A percentile compares a stretch with the other conserved stretches of the same genome.
Evolutionary conservation across 2,329 filamentous ascomycete genomes (phyloP).

Genomic region (Corinectria fuckeliana): DNA sequence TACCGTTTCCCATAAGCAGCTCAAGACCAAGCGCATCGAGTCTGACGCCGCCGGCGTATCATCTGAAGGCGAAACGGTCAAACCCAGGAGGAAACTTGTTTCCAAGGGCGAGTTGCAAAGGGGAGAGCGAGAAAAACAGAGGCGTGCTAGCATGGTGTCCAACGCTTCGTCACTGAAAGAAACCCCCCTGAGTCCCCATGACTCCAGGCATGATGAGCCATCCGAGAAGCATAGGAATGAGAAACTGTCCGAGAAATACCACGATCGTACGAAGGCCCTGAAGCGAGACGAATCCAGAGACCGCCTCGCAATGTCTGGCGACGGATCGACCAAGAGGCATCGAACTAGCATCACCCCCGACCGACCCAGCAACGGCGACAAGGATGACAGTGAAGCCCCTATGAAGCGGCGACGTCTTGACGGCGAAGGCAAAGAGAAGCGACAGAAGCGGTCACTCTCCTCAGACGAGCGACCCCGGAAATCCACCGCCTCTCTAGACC

Average conservation of each 20-base stretch:
- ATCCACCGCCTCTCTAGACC: constrained; percentile 50
- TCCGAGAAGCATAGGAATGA: constrained; percentile 52
- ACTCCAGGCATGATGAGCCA: constrained; percentile 55
- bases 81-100: constrained; percentile 67
- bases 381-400: constrained; percentile 58
- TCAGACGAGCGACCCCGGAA: constrained; percentile 56
- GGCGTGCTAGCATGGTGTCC: constrained; percentile 64
- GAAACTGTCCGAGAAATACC: constrained; percentile 59
- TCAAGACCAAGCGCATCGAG: constrained; percentile 60
- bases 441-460: constrained; percentile 50
- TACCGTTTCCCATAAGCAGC: constrained; percentile 52
- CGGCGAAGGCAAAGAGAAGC: constrained; percentile 57
- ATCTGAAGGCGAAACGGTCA: constrained; percentile 63
- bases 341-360: constrained; percentile 66
- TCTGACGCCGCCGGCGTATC: constrained; percentile 59
- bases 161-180: constrained; percentile 61
- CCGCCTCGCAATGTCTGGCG: constrained; percentile 55
- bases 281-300: constrained; percentile 68
- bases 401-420: constrained; percentile 65
- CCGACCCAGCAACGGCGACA: constrained; percentile 56
- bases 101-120: constrained; percentile 69
- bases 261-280: constrained; percentile 65
- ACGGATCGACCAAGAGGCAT: constrained; percentile 63
- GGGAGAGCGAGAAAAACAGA: constrained; percentile 64
- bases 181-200: constrained; percentile 57